Base-by-base conservation (phyloP, 2,329 filamentous ascomycete species). In the Chalaropsis ovoidea region DNA sequence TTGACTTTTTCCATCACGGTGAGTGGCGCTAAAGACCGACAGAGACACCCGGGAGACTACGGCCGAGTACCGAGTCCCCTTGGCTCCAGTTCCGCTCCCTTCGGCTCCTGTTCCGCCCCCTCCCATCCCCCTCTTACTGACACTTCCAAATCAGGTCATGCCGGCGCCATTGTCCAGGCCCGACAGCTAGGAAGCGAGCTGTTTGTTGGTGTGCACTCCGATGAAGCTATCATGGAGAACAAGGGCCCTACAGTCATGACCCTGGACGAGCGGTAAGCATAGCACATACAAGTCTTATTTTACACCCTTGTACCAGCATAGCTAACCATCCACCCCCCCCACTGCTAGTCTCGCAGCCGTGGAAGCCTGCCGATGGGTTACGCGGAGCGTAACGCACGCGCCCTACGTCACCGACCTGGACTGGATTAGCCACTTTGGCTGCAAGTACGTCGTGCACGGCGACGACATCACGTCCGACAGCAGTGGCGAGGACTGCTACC, bases 1-100 rank as follows among this genome's bases (percentile, higher is more conserved):
- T 96, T 78, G 94, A 99, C 79, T 99, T 99, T 77, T 95, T 92
- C 77, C 94, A 99, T 75, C 94, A 97, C 75, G 94, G 89, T 90
- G 76, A 70, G 78, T 71, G 1, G 22, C 31, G 2, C 2, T 31
- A 31, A 31, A 64, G 13, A 24, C n/a, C n/a, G 7, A 27, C 19
- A 52, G 7, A 41, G 13, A 63, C 3, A 43, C 42, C 1, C 17
- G 42, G 7, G 7, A 3, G 42, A 43, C 11, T 43, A 10, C 4
- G 11, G 42, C 42, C 6, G 31, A 3, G 31, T 31, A 2, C 31
- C 42, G 42, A 13, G 42, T n/a, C 42, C 42, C 17, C 13, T n/a
- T n/a, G n/a, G n/a, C n/a, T n/a, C n/a, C n/a, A n/a, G n/a, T n/a
- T n/a, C n/a, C n/a, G n/a, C 42, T n/a, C 42, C 42, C 17, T 43